These are phyloP conservation scores for Pontederia paniculata DNA, from an alignment of 176 grass and related monocot species.

Conservation along the genomic window DNA sequence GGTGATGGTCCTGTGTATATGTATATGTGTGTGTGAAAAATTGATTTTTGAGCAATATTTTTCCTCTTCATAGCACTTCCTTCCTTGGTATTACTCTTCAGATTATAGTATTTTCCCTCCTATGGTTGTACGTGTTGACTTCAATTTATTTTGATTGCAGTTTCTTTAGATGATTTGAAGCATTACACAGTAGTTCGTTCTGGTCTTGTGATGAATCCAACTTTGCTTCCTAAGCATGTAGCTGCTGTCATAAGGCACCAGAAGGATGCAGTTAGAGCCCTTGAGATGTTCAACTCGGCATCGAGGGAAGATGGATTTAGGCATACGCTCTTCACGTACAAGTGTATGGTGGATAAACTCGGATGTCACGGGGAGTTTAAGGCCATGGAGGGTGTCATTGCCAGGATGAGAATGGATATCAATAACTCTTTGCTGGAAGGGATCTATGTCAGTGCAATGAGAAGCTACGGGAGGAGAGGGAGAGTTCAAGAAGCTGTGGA, in stretches of 20 bases:
- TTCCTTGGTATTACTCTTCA: no score
- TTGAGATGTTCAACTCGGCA: constrained; percentile 18
- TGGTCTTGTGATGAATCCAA: constrained; percentile 7
- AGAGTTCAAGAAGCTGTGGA: constrained; percentile 62
- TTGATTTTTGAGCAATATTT: no score
- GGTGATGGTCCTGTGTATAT: no score
- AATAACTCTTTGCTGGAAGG: constrained; percentile 13
- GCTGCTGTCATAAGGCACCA: constrained; percentile 9
- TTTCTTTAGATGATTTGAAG: no score
- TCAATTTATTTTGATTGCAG: no score
- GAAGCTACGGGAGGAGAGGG: constrained; percentile 37
- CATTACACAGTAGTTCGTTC: no score
- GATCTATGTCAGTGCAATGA: constrained; percentile 54
- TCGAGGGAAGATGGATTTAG: constrained; percentile 6
- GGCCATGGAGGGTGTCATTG: constrained; percentile 20
- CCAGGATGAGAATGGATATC: constrained; percentile 10
- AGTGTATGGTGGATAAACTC: constrained; percentile 19
- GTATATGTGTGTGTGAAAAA: no score
- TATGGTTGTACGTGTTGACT: no score
- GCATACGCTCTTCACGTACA: constrained; percentile 19
- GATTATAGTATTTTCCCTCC: no score
- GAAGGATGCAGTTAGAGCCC: constrained; percentile 22
- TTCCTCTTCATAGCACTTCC: no score
- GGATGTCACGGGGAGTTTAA: constrained; percentile 18
- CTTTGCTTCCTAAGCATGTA: constrained; percentile 23